These are phyloP conservation scores for Penicillium sp. DNA, from an alignment of 2,329 filamentous ascomycete genomes.

Conservation along the genomic window DNA sequence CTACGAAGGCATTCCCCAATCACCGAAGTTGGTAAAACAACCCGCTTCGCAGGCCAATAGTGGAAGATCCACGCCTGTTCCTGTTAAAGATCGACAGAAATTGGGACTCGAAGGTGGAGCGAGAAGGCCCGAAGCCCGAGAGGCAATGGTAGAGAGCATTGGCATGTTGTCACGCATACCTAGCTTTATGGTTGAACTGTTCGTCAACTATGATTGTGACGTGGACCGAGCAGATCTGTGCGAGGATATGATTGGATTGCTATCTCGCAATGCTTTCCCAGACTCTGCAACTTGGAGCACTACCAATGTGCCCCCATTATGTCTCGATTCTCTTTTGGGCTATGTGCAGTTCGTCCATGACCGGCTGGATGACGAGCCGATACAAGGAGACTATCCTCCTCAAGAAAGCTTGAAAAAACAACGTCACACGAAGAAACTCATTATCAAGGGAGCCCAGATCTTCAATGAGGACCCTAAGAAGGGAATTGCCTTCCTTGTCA, in stretches of 20 bases:
- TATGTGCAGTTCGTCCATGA: conserved; percentile 92
- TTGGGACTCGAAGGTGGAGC: conserved; percentile 88
- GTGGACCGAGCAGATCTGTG: conserved; percentile 87
- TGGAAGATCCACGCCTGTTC: conserved; percentile 84
- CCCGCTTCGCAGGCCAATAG: conserved; percentile 72
- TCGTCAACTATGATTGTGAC: conserved; percentile 97
- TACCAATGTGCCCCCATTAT: conserved; percentile 92
- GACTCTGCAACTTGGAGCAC: conserved; percentile 99
- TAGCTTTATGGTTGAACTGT: conserved; percentile 90
- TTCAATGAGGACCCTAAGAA: conserved; percentile 95
- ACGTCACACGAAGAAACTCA: conserved; percentile 77
- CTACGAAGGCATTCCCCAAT: conserved; percentile 89
- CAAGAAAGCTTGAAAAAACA: conserved; percentile 66
- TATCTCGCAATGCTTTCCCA: conserved; percentile 91
- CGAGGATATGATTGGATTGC: conserved; percentile 88
- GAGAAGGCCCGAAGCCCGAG: conserved; percentile 88
- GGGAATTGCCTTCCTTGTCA: conserved; percentile 80
- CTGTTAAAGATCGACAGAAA: conserved; percentile 87
- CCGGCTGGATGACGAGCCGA: conserved; percentile 70
- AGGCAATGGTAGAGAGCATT: conserved; percentile 97
- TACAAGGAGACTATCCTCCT: conserved; percentile 65
- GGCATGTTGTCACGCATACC: conserved; percentile 90
- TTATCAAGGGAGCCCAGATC: conserved; percentile 81
- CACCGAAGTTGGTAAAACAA: conserved; percentile 81
- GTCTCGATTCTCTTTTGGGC: conserved; percentile 83